Base-by-base conservation (phyloP, 306 rosid genomes). In the Gillenia trifoliata region DNA sequence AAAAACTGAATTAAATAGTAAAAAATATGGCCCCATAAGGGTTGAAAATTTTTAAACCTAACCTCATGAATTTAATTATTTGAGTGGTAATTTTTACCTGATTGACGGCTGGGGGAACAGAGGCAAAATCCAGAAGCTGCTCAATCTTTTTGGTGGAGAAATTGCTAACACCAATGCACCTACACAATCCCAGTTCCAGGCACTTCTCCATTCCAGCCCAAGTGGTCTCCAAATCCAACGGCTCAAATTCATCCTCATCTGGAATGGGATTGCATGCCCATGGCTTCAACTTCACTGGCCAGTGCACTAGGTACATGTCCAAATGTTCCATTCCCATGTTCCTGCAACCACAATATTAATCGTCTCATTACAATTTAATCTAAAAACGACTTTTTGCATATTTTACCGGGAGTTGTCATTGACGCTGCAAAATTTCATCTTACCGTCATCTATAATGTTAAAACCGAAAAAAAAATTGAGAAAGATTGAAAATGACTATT, bases 281-380 rank as follows among this genome's bases (percentile, higher is more conserved):
- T 78, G 92, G 91, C 89, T 89, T 93, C 82, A 93, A 77, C 75
- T 88, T 89, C 10, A 91, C 86, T 29, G 97, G 98, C 98, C 97
- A 93, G 79, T 93, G 98, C 83, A 93, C 96, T 26, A 93, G 75
- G 69, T 93, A 93, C 98, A 93, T 75, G 83, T 93, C 97, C 79
- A 93, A 63, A 78, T 91, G 85, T 41, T 87, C 94, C 97, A 93
- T 80, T 5, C 86, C 90, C 73, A 93, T 28, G 30, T 76, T 89
- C 88, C 98, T 93, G 41, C 5, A 15, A 38, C 15, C 60, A 41
- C 54, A 22, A 30, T 12, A 6, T 36, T 36, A 8, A 36, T 36
- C 11, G 11, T 36, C 41, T 8, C 41, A 36, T 36, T 36, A 1
- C 43, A 61, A 50, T 68, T 28, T 6, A 22, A 40, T 23, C 25